Base-by-base conservation (phyloP, 768 basidiomycete genomes). In the Rhizopogon salebrosus region DNA sequence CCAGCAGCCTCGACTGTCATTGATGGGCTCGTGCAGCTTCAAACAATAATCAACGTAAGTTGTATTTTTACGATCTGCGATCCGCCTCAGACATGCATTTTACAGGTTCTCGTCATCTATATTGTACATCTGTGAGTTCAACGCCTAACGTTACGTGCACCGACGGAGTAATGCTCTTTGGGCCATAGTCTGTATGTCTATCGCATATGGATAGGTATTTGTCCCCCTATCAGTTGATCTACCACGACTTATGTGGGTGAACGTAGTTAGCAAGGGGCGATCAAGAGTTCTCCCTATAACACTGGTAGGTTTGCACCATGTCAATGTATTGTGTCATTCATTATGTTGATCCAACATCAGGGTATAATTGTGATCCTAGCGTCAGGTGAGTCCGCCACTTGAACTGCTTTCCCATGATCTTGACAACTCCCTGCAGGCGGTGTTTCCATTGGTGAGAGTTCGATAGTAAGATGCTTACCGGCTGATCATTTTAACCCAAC, bases 131-230 rank as follows among this genome's bases (percentile, higher is more conserved):
- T 35, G 46, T 48, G 20, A 31, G 29, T 31, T 20, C 13, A 13
- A 43, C 7, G 20, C 7, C 9, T 13, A n/a, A n/a, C 13, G 11
- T 34, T 34, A 34, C 43, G 36, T 20, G 38, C 18, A 43, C 6
- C 18, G 8, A 9, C 6, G 18, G 10, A 22, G 13, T 10, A 8
- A 42, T 20, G 14, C 20, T 4, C 48, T 27, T 10, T 11, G 26
- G 3, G 4, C 5, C 3, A 20, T 20, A 51, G 49, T 5, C 4
- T 51, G 34, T 51, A 51, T 23, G 27, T 3, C 29, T 24, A 51
- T 23, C 50, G 43, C 43, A 42, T 51, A 46, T 51, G 50, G 50
- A 51, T 51, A 49, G 1, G 50, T 51, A 29, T 23, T 42, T 31
- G 29, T 49, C 18, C 27, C 9, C 14, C 10, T 23, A 16, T 16